Evolutionary conservation across 495 filamentous ascomycete species (phyloP).

Genomic region (Polyplosphaeria fusca): DNA sequence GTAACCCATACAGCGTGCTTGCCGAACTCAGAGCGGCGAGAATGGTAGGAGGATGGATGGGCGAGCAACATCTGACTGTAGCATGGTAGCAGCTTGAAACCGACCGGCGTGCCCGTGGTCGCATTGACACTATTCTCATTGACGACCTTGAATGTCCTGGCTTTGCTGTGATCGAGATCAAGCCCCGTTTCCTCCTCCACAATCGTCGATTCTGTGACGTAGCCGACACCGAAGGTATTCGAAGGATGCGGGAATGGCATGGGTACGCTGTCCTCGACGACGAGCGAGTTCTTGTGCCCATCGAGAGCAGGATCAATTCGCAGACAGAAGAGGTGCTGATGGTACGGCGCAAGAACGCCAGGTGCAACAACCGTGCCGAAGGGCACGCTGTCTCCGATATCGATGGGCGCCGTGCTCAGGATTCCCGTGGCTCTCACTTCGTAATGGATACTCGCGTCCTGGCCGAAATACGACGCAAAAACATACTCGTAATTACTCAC

Average conservation of each 20-base stretch:
- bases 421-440: slow-evolving; percentile 37
- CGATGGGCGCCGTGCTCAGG: slow-evolving; percentile 31
- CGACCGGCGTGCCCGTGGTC: slow-evolving; percentile 32
- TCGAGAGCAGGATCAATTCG: slow-evolving; percentile 37
- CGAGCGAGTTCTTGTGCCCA: slow-evolving; percentile 27
- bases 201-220: slow-evolving; percentile 11
- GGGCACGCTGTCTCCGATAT: slow-evolving; percentile 26
- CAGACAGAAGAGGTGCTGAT: slow-evolving; percentile 38
- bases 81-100: slow-evolving; percentile 36
- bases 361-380: slow-evolving; percentile 33
- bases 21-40: slow-evolving; percentile 31
- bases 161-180: slow-evolving; percentile 25
- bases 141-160: slow-evolving; percentile 36
- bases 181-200: slow-evolving; percentile 22
- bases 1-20: slow-evolving; percentile 37
- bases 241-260: slow-evolving; percentile 16
- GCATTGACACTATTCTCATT: slow-evolving; percentile 30
- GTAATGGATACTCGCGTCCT: slow-evolving; percentile 34
- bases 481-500: slow-evolving; percentile 39
- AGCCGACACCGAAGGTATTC: slow-evolving; percentile 34
- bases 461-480: slow-evolving; percentile 34
- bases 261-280: slow-evolving; percentile 31
- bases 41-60: slow-evolving; percentile 15
- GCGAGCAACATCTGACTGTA: slow-evolving; percentile 34
- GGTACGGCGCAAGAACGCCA: slow-evolving; percentile 34